Conservation (phyloP, 495 filamentous ascomycete species). For the Rusavskia elegans region DNA sequence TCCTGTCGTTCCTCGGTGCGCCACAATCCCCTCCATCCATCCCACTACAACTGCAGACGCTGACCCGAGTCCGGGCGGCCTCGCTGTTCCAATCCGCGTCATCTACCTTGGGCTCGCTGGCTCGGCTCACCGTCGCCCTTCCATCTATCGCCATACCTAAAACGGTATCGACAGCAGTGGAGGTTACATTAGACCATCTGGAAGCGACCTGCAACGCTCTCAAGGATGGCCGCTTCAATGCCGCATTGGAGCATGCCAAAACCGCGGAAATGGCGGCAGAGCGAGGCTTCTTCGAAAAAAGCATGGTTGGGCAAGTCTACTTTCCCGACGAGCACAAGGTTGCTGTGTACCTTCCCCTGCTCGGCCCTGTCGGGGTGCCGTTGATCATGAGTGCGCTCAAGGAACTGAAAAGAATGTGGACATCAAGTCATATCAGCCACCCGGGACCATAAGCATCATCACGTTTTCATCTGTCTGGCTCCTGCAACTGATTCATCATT, state of each 20-base stretch:
- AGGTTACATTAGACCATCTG: conserved; percentile 61
- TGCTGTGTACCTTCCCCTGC: conserved; percentile 84
- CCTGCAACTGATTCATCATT: too few relatives aligned
- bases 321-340: conserved; percentile 97
- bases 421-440: conserved; percentile 21
- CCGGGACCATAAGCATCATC: too few relatives aligned
- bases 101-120: conserved; percentile 83
- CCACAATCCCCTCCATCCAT: conserved; percentile 65
- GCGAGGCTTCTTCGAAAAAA: conserved; percentile 94
- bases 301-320: conserved; percentile 96
- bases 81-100: conserved; percentile 78
- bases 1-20: conserved; percentile 75
- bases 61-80: conserved; percentile 71
- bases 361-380: conserved; percentile 87
- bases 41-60: conserved; percentile 68
- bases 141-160: conserved; percentile 82
- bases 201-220: conserved; percentile 60
- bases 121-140: conserved; percentile 68
- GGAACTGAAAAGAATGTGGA: conserved; percentile 44
- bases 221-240: conserved; percentile 43
- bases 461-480: too few relatives aligned
- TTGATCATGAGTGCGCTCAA: conserved; percentile 69
- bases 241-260: conserved; percentile 59
- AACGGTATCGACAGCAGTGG: conserved; percentile 71
- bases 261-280: conserved; percentile 83